phyloP scores from a whole-genome alignment of 176 grass and related monocot genomes.

The Melocanna baccifera region DNA sequence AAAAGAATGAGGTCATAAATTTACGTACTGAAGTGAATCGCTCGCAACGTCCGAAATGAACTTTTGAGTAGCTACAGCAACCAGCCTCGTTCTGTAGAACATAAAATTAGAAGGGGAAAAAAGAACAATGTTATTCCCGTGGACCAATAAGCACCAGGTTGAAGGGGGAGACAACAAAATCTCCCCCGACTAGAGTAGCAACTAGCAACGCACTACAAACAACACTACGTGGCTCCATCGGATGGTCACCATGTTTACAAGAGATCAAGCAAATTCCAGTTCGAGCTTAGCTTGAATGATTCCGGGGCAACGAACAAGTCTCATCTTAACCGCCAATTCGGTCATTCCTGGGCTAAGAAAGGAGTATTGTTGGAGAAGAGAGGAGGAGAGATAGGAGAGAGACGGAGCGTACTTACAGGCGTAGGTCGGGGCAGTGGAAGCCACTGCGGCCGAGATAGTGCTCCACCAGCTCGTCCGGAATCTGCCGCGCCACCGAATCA shows the following conservation, averaged over 20 bases:
- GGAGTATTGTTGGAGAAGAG: too few species aligned
- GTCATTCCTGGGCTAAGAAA: not conserved
- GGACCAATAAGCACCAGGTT: not conserved
- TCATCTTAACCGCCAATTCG: not conserved
- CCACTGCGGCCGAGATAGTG: slow-evolving; percentile 90
- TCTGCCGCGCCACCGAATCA: slow-evolving; percentile 37
- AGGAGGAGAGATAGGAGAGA: not conserved
- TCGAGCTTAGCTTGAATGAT: not conserved
- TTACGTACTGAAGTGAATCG: slow-evolving; percentile 91
- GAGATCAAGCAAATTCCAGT: not conserved
- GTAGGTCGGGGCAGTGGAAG: slow-evolving; percentile 89
- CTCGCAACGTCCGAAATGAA: slow-evolving; percentile 89
- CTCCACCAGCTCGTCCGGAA: slow-evolving; percentile 98
- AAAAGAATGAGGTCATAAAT: not conserved
- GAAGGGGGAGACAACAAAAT: not conserved
- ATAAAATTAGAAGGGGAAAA: slow-evolving; percentile 11
- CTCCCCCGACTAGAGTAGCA: not conserved
- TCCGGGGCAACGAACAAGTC: not conserved
- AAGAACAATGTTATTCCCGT: not conserved
- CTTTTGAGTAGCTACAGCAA: slow-evolving; percentile 92
- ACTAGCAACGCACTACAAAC: not conserved
- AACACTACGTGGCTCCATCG: not conserved
- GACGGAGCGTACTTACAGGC: slow-evolving; percentile 55
- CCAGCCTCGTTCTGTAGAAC: slow-evolving; percentile 72
- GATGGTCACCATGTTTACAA: not conserved